Conservation (phyloP, 2,329 filamentous ascomycete species). For the Coleophoma crateriformis region DNA sequence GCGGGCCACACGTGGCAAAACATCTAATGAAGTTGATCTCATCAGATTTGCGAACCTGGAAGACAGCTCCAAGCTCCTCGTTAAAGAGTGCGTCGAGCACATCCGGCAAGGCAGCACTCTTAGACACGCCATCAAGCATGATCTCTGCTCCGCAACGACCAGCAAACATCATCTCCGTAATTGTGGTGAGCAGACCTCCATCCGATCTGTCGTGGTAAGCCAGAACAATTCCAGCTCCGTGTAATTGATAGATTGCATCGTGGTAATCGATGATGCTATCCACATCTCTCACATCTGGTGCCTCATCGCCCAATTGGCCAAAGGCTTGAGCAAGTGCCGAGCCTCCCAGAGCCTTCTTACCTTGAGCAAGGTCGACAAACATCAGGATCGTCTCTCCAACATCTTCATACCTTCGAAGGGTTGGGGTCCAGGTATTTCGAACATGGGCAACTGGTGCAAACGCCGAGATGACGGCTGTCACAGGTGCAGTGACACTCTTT, state of each 20-base stretch:
- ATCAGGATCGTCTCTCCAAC: slow-evolving; percentile 85
- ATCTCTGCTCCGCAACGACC: slow-evolving; percentile 85
- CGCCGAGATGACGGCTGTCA: slow-evolving; percentile 86
- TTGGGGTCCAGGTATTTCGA: slow-evolving; percentile 87
- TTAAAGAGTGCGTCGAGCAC: slow-evolving; percentile 83
- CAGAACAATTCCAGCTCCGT: slow-evolving; percentile 68
- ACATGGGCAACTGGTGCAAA: slow-evolving; percentile 82
- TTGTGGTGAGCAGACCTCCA: slow-evolving; percentile 82
- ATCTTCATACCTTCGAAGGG: slow-evolving; percentile 75
- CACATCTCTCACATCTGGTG: slow-evolving; percentile 79
- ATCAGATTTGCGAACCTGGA: slow-evolving; percentile 84
- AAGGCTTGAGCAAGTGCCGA: slow-evolving; percentile 89
- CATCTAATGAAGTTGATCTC: slow-evolving; percentile 82
- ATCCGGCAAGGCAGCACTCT: slow-evolving; percentile 51
- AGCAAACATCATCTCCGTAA: slow-evolving; percentile 98
- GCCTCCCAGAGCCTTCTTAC: slow-evolving; percentile 77
- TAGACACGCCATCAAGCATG: slow-evolving; percentile 69
- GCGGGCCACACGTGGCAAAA: slow-evolving; percentile 85
- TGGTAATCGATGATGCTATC: slow-evolving; percentile 85
- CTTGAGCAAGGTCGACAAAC: slow-evolving; percentile 83
- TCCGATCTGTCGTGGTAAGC: slow-evolving; percentile 95
- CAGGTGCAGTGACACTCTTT: slow-evolving; percentile 86
- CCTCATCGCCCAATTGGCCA: slow-evolving; percentile 76
- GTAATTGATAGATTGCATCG: slow-evolving; percentile 68
- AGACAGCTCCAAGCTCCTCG: slow-evolving; percentile 92